Evolutionary conservation across 805 yeast genomes (phyloP).

Genomic region (Blastobotrys americana): DNA sequence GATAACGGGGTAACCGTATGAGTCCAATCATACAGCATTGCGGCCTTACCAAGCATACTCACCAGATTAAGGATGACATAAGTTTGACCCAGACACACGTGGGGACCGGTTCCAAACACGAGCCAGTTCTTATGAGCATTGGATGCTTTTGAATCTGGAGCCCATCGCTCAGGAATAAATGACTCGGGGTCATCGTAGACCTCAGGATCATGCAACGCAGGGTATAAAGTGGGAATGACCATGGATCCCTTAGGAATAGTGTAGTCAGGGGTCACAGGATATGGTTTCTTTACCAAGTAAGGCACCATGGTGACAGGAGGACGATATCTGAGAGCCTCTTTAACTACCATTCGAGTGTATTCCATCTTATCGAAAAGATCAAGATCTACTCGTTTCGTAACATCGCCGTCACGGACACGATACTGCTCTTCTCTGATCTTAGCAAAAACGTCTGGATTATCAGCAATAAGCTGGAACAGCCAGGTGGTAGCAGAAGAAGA

Average conservation of each 20-base stretch:
- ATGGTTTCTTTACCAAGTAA: slow-evolving; percentile 79
- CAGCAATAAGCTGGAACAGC: slow-evolving; percentile 94
- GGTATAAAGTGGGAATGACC: slow-evolving; percentile 93
- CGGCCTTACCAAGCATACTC: slow-evolving; percentile 85
- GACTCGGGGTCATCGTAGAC: slow-evolving; percentile 91
- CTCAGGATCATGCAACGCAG: slow-evolving; percentile 95
- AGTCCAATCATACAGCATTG: slow-evolving; percentile 68
- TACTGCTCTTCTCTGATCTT: slow-evolving; percentile 92
- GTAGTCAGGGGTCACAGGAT: slow-evolving; percentile 76
- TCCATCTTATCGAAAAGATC: slow-evolving; percentile 79
- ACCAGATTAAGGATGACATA: slow-evolving; percentile 89
- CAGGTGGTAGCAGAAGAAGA: slow-evolving; percentile 96
- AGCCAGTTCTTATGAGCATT: slow-evolving; percentile 86
- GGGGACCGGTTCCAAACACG: slow-evolving; percentile 96
- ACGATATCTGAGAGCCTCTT: slow-evolving; percentile 86
- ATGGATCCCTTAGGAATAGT: slow-evolving; percentile 95
- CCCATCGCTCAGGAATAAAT: slow-evolving; percentile 96
- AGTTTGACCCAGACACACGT: slow-evolving; percentile 89
- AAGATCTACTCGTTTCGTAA: slow-evolving; percentile 50
- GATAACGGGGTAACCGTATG: slow-evolving; percentile 79
- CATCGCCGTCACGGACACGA: slow-evolving; percentile 71
- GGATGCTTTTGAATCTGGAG: slow-evolving; percentile 59
- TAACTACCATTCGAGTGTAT: slow-evolving; percentile 85
- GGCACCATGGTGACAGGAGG: slow-evolving; percentile 99
- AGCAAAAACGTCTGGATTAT: slow-evolving; percentile 81